Evolutionary conservation across 2,329 filamentous ascomycete genomes (phyloP), one percentile per base, ranked within the genome.

Genomic region (Neonectria neomacrospora): DNA sequence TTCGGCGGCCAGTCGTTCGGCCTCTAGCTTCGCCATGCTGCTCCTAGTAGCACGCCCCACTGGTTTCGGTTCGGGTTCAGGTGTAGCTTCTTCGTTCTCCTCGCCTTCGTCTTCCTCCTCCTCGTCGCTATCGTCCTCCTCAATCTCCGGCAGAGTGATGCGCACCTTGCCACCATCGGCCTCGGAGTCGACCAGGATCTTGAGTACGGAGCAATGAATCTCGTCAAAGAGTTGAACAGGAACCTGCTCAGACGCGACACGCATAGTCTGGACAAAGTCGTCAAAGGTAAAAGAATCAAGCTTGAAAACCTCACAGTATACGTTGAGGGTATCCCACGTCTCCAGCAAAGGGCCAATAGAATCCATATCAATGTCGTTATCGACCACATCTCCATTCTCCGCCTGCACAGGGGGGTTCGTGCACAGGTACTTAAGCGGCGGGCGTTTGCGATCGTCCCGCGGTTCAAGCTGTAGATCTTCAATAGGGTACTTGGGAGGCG

Each of bases 281-380:
- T 99, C 96, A 73, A 98, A 96, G 0, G 95, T 98, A 75, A 99
- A 99, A 0, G 95, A 98, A 77, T 99, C 96, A 26, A 99, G 85
- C 73, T 93, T 88, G 75, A 97, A 97, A 18, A 97, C 91, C 73
- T 97, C 93, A 74, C 94, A 97, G 75, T 97, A 97, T n/a, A 99
- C 95, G 73, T 97, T 99, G 34, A 99, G 84, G 0, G 94, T 97
- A 72, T 97, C 94, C 96, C 96, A 99, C 0, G 92, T 93, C 79
- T 97, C 95, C 23, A 99, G 80, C 16, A 98, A 81, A 2, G 89
- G 86, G 0, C 94, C 94, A n/a, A 97, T 88, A 3, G 93, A 95
- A 71, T 91, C 89, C 88, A 95, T 96, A 20, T 90, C 81, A 57
- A 98, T 88, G 41, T 89, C 87, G 16, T 73, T 66, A 12, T 70